phyloP scores from a whole-genome alignment of 805 yeast genomes.

The Ogataea philodendri region DNA sequence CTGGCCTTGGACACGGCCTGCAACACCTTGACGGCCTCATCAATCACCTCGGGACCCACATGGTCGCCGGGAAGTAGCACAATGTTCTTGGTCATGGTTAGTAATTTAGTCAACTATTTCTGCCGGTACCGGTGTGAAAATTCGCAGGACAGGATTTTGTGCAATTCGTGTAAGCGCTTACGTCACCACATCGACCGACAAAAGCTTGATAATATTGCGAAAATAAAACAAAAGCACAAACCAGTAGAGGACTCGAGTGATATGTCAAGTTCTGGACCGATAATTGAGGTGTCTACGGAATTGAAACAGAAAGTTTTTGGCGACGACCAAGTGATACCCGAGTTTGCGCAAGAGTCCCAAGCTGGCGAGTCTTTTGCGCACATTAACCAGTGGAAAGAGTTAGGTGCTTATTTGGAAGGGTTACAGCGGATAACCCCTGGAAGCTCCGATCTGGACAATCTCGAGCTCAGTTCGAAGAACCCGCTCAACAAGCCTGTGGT shows the following conservation, averaged over 20 bases:
- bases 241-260: too few relatives aligned
- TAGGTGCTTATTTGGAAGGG: slow-evolving; percentile 35
- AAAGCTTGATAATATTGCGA: too few relatives aligned
- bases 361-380: slow-evolving; percentile 19
- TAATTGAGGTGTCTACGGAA: slow-evolving; percentile 10
- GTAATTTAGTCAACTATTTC: slow-evolving; percentile 11
- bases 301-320: slow-evolving; percentile 12
- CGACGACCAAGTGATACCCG: slow-evolving; percentile 11
- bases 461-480: slow-evolving; percentile 20
- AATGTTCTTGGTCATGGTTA: slow-evolving; percentile 47
- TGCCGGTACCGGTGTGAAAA: slow-evolving; percentile 11
- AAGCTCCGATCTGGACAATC: slow-evolving; percentile 12
- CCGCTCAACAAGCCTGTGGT: slow-evolving; percentile 40
- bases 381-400: slow-evolving; percentile 36
- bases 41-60: slow-evolving; percentile 87
- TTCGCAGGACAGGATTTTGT: too few relatives aligned
- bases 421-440: slow-evolving; percentile 21
- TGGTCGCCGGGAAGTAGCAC: slow-evolving; percentile 96
- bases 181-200: too few relatives aligned
- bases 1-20: slow-evolving; percentile 68
- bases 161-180: slow-evolving; percentile 5
- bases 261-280: slow-evolving; percentile 13
- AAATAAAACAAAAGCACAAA: too few relatives aligned
- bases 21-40: slow-evolving; percentile 89
- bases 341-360: slow-evolving; percentile 5